Evolutionary conservation across 176 grass and related monocot genomes (phyloP).

Genomic region (Cocos nucifera): DNA sequence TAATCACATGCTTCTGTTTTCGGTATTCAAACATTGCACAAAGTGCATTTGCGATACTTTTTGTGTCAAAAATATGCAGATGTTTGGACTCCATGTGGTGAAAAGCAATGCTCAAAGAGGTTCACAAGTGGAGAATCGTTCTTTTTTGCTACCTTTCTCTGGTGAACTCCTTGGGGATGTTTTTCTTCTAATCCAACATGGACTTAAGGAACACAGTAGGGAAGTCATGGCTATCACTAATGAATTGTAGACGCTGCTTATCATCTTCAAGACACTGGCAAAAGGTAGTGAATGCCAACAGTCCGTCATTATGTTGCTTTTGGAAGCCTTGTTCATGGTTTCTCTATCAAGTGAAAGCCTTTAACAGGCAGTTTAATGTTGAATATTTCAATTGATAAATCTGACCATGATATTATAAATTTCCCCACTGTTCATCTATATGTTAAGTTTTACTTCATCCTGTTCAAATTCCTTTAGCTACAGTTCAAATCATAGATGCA

Average conservation of each 20-base stretch:
- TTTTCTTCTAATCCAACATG: slow-evolving; percentile 51
- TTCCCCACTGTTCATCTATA: slow-evolving; percentile 10
- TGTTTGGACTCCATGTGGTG: slow-evolving; percentile 62
- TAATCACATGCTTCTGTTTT: too few species aligned
- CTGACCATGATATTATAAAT: too few species aligned
- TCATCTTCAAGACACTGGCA: slow-evolving; percentile 59
- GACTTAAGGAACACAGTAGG: slow-evolving; percentile 56
- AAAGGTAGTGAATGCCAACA: slow-evolving; percentile 50
- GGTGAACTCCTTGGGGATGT: slow-evolving; percentile 56
- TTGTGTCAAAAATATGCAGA: slow-evolving; percentile 41
- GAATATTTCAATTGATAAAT: neutral
- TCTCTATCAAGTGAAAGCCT: slow-evolving; percentile 38
- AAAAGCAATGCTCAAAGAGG: slow-evolving; percentile 72
- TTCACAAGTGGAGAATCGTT: slow-evolving; percentile 33
- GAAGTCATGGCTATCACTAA: slow-evolving; percentile 56
- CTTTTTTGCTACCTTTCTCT: slow-evolving; percentile 46
- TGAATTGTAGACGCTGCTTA: slow-evolving; percentile 70
- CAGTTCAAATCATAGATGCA: slow-evolving; percentile 69
- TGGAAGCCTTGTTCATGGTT: slow-evolving; percentile 71
- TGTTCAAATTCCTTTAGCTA: slow-evolving; percentile 78
- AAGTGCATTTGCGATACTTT: slow-evolving; percentile 47
- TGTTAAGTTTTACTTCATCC: slow-evolving; percentile 21
- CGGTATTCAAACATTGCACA: too few species aligned
- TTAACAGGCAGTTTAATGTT: slow-evolving; percentile 37
- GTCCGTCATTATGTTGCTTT: slow-evolving; percentile 48